phyloP scores from a whole-genome alignment of 1,284 basidiomycete genomes.

The Rugosomyces carneus region DNA sequence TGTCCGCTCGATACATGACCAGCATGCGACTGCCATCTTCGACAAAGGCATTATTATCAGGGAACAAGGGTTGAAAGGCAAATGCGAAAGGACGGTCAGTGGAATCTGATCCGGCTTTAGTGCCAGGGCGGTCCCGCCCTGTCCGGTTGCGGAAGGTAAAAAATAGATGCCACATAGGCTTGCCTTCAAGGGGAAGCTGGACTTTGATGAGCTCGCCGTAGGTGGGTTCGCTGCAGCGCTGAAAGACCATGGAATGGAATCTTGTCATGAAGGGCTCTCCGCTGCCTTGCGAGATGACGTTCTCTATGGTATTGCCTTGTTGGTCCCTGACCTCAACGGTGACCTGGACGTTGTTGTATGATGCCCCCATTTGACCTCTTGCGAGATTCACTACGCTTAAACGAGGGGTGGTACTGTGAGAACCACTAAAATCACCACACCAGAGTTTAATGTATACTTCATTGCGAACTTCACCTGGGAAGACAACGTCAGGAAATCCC shows the following conservation, averaged over 20 bases:
- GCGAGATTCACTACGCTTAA: conserved; percentile 61
- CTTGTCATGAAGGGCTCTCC: conserved; percentile 78
- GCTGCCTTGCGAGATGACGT: conserved; percentile 77
- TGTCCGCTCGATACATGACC: conserved; percentile 77
- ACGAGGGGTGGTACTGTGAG: conserved; percentile 43
- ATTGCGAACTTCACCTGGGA: conserved; percentile 88
- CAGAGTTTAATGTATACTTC: conserved; percentile 94
- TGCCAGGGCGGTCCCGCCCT: conserved; percentile 40
- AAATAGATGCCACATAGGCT: conserved; percentile 86
- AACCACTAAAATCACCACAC: conserved; percentile 76
- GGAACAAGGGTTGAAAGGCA: conserved; percentile 86
- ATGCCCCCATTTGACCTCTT: conserved; percentile 46
- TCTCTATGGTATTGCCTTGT: conserved; percentile 69
- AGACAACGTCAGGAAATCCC: conserved; percentile 96
- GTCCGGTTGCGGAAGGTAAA: conserved; percentile 87
- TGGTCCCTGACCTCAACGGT: conserved; percentile 82
- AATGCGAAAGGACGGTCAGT: conserved; percentile 85
- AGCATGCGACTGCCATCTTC: conserved; percentile 89
- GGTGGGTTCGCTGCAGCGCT: conserved; percentile 79
- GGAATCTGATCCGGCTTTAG: conserved; percentile 32
- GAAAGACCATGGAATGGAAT: conserved; percentile 89
- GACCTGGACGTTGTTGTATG: conserved; percentile 79
- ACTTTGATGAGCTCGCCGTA: conserved; percentile 94
- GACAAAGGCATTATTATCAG: conserved; percentile 73
- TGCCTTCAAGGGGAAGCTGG: conserved; percentile 62